Evolutionary conservation across 495 filamentous ascomycete species (phyloP).

Genomic region (Tetracladium marchalianum): DNA sequence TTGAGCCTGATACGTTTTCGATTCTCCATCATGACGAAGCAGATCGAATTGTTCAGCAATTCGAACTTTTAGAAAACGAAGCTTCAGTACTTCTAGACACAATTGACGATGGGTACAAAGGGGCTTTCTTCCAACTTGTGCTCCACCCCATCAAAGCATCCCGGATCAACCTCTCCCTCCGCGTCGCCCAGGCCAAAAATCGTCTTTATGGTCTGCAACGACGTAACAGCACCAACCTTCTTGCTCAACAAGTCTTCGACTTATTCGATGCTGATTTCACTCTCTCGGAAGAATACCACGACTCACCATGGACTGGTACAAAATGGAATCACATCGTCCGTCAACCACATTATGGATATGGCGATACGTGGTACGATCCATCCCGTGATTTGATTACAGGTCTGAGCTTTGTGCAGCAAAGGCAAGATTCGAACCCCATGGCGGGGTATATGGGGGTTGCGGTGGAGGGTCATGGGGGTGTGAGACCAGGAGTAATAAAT

Average conservation of each 20-base stretch:
- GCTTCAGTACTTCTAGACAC: conserved; percentile 45
- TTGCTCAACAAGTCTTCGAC: conserved; percentile 47
- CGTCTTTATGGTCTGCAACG: conserved; percentile 53
- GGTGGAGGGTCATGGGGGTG: conserved; percentile 41
- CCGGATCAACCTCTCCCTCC: conserved; percentile 47
- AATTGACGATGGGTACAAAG: conserved; percentile 32
- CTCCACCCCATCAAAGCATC: conserved; percentile 55
- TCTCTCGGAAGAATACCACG: conserved; percentile 52
- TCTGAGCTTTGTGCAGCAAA: conserved; percentile 49
- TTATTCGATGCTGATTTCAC: conserved; percentile 48
- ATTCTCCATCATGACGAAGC: conserved; percentile 62
- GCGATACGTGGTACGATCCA: conserved; percentile 10
- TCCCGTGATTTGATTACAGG: conserved; percentile 30
- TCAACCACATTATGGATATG: conserved; percentile 14
- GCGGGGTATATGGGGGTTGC: conserved; percentile 54
- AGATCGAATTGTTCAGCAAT: conserved; percentile 49
- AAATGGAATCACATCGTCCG: conserved; percentile 70
- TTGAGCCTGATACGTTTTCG: conserved; percentile 54
- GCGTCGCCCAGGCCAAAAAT: conserved; percentile 49
- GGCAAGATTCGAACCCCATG: conserved; percentile 40
- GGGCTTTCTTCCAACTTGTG: conserved; percentile 59
- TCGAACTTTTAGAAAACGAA: conserved; percentile 38
- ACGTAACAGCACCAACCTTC: conserved; percentile 51
- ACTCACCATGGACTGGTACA: conserved; percentile 37
- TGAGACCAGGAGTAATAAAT: conserved; percentile 47